These are phyloP conservation scores for Tylopilus subfusipes DNA, from an alignment of 768 basidiomycete species.

Conservation along the genomic window DNA sequence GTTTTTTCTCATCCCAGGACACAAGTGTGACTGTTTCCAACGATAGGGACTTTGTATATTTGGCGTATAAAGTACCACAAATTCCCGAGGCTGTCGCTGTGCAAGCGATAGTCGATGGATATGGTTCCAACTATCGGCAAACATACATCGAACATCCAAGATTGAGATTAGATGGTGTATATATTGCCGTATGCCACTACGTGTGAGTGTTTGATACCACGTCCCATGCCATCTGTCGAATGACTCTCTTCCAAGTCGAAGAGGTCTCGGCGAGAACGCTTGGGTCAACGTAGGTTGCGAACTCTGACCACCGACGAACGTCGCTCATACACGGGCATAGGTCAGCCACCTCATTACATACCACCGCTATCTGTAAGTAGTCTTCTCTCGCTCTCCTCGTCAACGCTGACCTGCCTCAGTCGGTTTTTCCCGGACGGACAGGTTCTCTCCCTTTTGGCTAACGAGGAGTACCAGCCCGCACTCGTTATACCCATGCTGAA, in stretches of 20 bases:
- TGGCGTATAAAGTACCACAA: conserved; percentile 74
- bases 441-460: conserved; percentile 81
- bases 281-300: conserved; percentile 75
- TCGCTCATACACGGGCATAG: conserved; percentile 35
- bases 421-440: conserved; percentile 86
- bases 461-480: conserved; percentile 69
- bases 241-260: conserved; percentile 27
- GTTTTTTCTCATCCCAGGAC: background rate
- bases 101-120: conserved; percentile 46
- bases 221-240: background rate
- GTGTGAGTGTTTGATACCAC: conserved; percentile 46
- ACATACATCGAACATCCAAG: conserved; percentile 83
- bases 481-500: conserved; percentile 74
- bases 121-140: conserved; percentile 65
- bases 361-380: conserved; percentile 79
- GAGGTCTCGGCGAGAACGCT: conserved; percentile 75
- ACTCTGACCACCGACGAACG: background rate
- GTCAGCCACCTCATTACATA: conserved; percentile 86
- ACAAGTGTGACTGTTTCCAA: conserved; percentile 7
- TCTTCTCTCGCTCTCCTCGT: background rate
- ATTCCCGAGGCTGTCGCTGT: conserved; percentile 52
- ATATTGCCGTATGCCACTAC: conserved; percentile 90
- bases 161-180: conserved; percentile 81
- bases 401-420: conserved; percentile 34
- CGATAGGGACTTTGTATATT: conserved; percentile 56